phyloP scores from a whole-genome alignment of 2,329 filamentous ascomycete genomes.

The Pseudogymnoascus sp. region DNA sequence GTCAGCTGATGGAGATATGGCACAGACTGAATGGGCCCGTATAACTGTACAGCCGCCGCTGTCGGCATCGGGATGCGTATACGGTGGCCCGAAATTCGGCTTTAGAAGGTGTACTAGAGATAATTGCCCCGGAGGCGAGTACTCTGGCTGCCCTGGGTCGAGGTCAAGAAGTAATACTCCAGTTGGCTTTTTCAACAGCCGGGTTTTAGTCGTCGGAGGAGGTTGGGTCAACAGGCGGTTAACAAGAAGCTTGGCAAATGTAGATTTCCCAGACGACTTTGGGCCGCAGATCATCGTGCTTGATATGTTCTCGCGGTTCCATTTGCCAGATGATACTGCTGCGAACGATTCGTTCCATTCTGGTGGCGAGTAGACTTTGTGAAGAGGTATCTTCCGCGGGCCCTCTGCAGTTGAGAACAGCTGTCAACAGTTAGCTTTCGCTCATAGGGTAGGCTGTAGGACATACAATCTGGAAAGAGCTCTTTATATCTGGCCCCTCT shows the following conservation, averaged over 20 bases:
- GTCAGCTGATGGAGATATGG: slow-evolving; percentile 57
- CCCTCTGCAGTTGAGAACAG: slow-evolving; percentile 45
- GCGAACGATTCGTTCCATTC: slow-evolving; percentile 47
- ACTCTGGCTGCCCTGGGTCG: slow-evolving; percentile 72
- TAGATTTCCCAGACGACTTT: slow-evolving; percentile 69
- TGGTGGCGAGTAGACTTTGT: slow-evolving; percentile 47
- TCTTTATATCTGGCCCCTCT: slow-evolving; percentile 22
- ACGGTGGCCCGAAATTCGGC: slow-evolving; percentile 59
- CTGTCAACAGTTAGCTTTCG: slow-evolving; percentile 32
- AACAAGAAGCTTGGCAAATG: slow-evolving; percentile 56
- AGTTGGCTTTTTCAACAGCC: slow-evolving; percentile 12
- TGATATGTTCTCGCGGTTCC: slow-evolving; percentile 40
- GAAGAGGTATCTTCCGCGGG: slow-evolving; percentile 41
- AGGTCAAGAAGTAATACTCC: slow-evolving; percentile 56
- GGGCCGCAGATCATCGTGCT: slow-evolving; percentile 55
- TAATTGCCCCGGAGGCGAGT: slow-evolving; percentile 59
- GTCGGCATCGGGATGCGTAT: slow-evolving; percentile 47
- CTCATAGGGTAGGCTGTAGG: not conserved
- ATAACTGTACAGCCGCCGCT: slow-evolving; percentile 35
- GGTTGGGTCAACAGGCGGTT: slow-evolving; percentile 49
- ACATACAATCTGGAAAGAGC: slow-evolving; percentile 45
- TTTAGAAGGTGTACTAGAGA: slow-evolving; percentile 54
- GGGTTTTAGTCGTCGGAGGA: slow-evolving; percentile 19
- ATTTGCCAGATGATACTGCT: slow-evolving; percentile 14
- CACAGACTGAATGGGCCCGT: slow-evolving; percentile 58